These are phyloP conservation scores for Cupressus sempervirens DNA, from an alignment of 75 land plant species.

Conservation along the genomic window DNA sequence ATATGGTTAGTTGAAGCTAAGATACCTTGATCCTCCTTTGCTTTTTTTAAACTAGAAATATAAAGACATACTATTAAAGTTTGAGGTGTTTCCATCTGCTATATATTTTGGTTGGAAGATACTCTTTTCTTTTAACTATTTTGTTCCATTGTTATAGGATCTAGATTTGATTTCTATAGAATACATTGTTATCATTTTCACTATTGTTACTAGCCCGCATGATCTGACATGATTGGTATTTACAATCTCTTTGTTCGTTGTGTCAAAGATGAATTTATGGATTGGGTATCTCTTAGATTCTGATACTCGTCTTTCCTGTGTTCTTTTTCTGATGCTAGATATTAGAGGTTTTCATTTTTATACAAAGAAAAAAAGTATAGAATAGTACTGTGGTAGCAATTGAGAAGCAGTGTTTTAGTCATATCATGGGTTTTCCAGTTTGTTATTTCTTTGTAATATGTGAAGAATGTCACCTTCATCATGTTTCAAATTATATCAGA, in stretches of 20 bases:
- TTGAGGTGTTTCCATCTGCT: not conserved
- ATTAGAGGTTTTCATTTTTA: not conserved
- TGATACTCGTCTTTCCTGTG: not conserved
- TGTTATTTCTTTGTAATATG: not conserved
- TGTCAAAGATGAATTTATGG: not conserved
- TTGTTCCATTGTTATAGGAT: too few species aligned
- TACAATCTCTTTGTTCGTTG: not conserved
- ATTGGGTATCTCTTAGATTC: too few species aligned
- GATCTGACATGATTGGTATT: not conserved
- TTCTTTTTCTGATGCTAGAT: not conserved
- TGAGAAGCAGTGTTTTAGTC: not conserved
- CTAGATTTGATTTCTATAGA: too few species aligned
- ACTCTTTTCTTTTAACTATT: not conserved
- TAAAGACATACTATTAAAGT: too few species aligned
- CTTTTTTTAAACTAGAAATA: too few species aligned
- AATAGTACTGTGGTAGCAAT: not conserved
- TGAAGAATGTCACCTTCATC: not conserved
- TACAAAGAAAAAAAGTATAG: not conserved
- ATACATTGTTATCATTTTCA: not conserved
- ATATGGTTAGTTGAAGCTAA: not conserved
- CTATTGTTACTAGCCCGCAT: not conserved
- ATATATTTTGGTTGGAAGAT: not conserved
- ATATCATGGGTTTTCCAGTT: not conserved
- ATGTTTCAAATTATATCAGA: not conserved
- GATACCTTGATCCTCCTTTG: not conserved